Base-by-base conservation (phyloP, 305 asterid species). In the Lippia alba region DNA sequence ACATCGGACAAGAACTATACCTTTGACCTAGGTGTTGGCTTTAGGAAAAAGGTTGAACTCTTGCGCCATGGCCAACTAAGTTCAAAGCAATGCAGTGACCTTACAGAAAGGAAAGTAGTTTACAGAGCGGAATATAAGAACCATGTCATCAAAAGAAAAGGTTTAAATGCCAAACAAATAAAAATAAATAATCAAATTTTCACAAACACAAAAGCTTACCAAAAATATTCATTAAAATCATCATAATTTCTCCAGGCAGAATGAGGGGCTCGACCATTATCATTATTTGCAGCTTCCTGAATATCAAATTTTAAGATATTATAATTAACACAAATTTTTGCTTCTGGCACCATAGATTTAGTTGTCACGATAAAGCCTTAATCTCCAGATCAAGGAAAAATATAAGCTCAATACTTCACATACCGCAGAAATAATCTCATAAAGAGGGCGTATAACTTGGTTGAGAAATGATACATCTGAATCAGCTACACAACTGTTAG, bases 211-310 rank as follows among this genome's bases (percentile, higher is more conserved):
- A 74, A 40, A 75, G 62, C 87, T 75, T 84, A 94, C 99, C 99
- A 94, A 82, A 94, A 94, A 79, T 83, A 94, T 79, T 94, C 99
- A 71, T 94, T 94, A 71, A 94, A 92, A 83, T 94, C 99, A 56
- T 94, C 99, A 77, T 94, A 94, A 70, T 94, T 94, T 87, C 99
- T 86, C 99, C 98, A 94, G 19, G 96, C 96, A 30, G 99, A 94
- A 87, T 94, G 99, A 49, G 99, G 91, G 61, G 98, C 97, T 74
- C 90, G 83, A 45, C 99, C 99, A 66, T 94, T 92, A 32, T 88
- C 82, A 74, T 92, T 94, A 87, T 90, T 88, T 60, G 79, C 78
- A 75, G 99, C 96, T 88, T 94, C 99, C 99, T 94, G 81, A 56
- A 74, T 53, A 78, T 64, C 62, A 77, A 76, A 76, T 49, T 50